Percentiles rank a stretch among this genome's conserved stretches.
phyloP scores from a whole-genome alignment of 2,329 filamentous ascomycete genomes.

The Talaromyces sp. region DNA sequence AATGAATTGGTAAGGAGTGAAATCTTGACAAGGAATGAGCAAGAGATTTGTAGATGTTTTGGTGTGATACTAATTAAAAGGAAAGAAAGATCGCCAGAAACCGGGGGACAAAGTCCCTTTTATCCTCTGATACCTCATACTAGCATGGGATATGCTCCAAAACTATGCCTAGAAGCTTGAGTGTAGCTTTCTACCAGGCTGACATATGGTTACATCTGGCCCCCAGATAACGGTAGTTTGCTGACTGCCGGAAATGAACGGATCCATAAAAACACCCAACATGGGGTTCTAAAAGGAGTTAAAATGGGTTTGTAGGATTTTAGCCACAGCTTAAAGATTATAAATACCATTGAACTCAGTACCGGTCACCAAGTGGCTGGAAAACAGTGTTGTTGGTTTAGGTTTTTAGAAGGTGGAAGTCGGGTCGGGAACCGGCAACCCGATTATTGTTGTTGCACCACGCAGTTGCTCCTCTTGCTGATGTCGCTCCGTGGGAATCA shows the following conservation, averaged over 20 bases:
- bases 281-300: background rate
- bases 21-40: background rate
- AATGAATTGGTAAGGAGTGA: background rate
- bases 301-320: background rate
- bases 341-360: background rate
- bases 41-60: background rate
- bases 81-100: background rate
- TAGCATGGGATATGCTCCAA: background rate
- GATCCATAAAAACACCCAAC: background rate
- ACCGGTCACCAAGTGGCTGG: background rate
- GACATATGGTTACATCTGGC: slow-evolving; percentile 9
- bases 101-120: background rate
- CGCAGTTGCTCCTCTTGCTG: background rate
- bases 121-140: background rate
- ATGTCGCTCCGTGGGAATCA: too few relatives aligned
- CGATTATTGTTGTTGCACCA: background rate
- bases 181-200: background rate
- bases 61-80: background rate
- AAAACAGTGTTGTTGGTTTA: background rate
- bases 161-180: background rate
- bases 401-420: background rate
- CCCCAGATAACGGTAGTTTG: slow-evolving; percentile 1
- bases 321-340: background rate
- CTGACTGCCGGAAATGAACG: slow-evolving; percentile 3
- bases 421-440: background rate